Evolutionary conservation across 768 basidiomycete genomes (phyloP), one percentile per base, ranked within the genome.

Genomic region (Hortiboletus campestris): DNA sequence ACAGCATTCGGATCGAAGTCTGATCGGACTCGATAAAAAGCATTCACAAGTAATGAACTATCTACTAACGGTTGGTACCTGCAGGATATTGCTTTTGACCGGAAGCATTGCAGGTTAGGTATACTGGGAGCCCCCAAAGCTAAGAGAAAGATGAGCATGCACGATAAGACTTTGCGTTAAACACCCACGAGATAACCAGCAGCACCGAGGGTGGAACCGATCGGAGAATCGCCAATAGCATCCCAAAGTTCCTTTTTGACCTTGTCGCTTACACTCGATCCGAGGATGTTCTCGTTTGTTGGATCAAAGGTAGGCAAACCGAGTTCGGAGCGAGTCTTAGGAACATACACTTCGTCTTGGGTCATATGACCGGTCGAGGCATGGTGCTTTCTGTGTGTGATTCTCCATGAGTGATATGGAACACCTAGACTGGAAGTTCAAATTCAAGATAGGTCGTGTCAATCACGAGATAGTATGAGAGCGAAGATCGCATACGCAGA

Each of bases 341-440:
- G 96, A 4, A 98, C 94, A 64, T 92, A 97, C 56, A 97, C 96
- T 69, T 98, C 94, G 64, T 98, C 96, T 62, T 94, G 85, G 29
- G 89, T 90, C 83, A 96, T 83, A 74, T 98, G 95, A 16, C 81
- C 90, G 5, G 94, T 97, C 0, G 89, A 87, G 16, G 96, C 96
- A 72, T 99, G 96, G 74, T 99, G 96, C 72, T 93, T 91, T 28
- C 83, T 92, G 70, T 98, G 96, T 6, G 86, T 87, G 67, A 97
- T 92, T 59, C 93, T 83, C 96, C 95, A 98, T 5, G 93, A 91
- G 68, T 98, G 94, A 75, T 93, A 99, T 6, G 96, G 96, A 14
- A 98, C 96, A 46, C 95, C 88, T 55, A 98, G 84, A 49, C 91
- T 92, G 58, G 32, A 65, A 57, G 59, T 58, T 55, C 42, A 63